Evolutionary conservation across 805 yeast genomes (phyloP).

Genomic region (Sugiyamaella floridensis): DNA sequence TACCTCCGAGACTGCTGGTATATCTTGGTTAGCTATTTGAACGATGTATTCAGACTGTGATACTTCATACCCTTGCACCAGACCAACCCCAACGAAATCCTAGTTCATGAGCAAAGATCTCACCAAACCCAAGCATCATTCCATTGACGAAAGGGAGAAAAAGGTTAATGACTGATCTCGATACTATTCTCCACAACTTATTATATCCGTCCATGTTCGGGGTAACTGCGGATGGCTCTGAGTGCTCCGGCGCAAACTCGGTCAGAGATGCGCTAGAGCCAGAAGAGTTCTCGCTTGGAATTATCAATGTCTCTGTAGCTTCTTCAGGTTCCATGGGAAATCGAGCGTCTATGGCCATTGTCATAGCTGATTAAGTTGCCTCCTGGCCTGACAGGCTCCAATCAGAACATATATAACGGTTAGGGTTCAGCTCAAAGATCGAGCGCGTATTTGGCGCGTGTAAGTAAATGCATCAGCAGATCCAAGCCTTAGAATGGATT

Average conservation of each 20-base stretch:
- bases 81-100: slow-evolving; percentile 74
- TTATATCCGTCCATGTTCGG: background rate
- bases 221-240: no score
- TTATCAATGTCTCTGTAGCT: no score
- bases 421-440: no score
- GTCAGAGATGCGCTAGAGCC: background rate
- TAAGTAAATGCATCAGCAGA: no score
- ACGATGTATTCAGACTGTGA: background rate
- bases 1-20: background rate
- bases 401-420: no score
- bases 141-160: slow-evolving; percentile 87
- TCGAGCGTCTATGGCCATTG: no score
- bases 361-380: no score
- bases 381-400: no score
- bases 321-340: no score
- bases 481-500: no score
- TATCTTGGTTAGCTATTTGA: background rate
- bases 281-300: no score
- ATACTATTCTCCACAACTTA: background rate
- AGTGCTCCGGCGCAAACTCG: background rate
- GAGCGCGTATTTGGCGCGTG: no score
- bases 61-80: slow-evolving; percentile 52
- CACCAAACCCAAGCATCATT: slow-evolving; percentile 93
- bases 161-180: slow-evolving; percentile 51
- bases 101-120: slow-evolving; percentile 85